phyloP scores from a whole-genome alignment of 108 stramenopile genomes.

The Conticribra weissflogii region DNA sequence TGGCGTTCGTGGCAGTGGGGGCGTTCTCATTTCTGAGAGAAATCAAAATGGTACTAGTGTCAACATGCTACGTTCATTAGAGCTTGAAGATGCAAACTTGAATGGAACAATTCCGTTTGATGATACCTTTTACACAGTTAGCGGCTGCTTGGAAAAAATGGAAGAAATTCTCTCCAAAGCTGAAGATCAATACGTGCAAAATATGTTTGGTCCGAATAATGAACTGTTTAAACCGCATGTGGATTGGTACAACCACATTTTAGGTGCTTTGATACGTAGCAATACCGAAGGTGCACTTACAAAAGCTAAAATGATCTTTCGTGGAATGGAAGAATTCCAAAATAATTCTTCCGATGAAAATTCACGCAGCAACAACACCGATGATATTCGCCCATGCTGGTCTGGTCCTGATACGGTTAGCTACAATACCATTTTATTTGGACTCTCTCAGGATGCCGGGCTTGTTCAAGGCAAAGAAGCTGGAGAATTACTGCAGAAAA shows the following conservation, averaged over 20 bases:
- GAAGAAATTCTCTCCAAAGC: constrained; percentile 31
- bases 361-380: not conserved
- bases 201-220: constrained; percentile 7
- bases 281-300: constrained; percentile 29
- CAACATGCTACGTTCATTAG: constrained; percentile 4
- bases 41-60: not conserved
- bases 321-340: constrained; percentile 36
- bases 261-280: constrained; percentile 72
- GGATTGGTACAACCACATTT: constrained; percentile 67
- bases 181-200: constrained; percentile 18
- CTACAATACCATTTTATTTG: constrained; percentile 70
- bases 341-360: not conserved
- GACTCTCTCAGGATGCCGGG: constrained; percentile 33
- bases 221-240: constrained; percentile 31
- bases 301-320: constrained; percentile 20
- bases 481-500: constrained; percentile 36
- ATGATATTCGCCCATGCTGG: constrained; percentile 15
- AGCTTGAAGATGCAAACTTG: constrained; percentile 5
- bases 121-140: constrained; percentile 19
- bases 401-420: constrained; percentile 63
- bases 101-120: not conserved
- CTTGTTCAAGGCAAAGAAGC: constrained; percentile 44
- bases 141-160: constrained; percentile 39
- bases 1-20: constrained; percentile 4
- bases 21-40: not conserved